phyloP scores from a whole-genome alignment of 2,329 filamentous ascomycete species.

The Trichophyton verrucosum region DNA sequence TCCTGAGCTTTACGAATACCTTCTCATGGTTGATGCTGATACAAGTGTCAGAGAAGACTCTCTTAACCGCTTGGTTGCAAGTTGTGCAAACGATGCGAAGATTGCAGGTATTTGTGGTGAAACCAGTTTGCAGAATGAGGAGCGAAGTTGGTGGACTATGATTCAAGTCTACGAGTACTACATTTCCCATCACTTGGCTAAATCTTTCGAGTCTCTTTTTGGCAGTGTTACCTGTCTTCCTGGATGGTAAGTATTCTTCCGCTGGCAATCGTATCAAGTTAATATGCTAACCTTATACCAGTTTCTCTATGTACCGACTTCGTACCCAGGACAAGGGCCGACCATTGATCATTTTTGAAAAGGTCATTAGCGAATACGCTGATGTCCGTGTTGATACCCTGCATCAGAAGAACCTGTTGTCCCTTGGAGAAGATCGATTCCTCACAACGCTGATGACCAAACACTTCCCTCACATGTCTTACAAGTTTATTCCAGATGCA shows the following conservation, averaged over 20 bases:
- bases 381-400: constrained; percentile 85
- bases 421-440: constrained; percentile 92
- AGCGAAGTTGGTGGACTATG: constrained; percentile 97
- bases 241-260: constrained; percentile 61
- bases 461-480: constrained; percentile 88
- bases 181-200: constrained; percentile 92
- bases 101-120: constrained; percentile 97
- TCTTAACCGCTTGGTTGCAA: constrained; percentile 80
- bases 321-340: constrained; percentile 88
- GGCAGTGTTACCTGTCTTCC: constrained; percentile 97
- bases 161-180: constrained; percentile 99
- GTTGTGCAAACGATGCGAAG: constrained; percentile 85
- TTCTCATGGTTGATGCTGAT: constrained; percentile 96
- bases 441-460: constrained; percentile 97
- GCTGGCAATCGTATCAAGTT: not conserved
- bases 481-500: constrained; percentile 89
- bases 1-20: constrained; percentile 91
- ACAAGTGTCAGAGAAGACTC: constrained; percentile 88
- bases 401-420: constrained; percentile 85
- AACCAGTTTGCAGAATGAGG: constrained; percentile 90
- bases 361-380: constrained; percentile 75
- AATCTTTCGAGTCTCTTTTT: constrained; percentile 95
- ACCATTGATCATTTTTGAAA: constrained; percentile 84
- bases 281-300: constrained; percentile 36
- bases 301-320: constrained; percentile 98